Evolutionary conservation across 192 early-diverging fungal genomes (phyloP).

Genomic region (Dissophora globulifera): DNA sequence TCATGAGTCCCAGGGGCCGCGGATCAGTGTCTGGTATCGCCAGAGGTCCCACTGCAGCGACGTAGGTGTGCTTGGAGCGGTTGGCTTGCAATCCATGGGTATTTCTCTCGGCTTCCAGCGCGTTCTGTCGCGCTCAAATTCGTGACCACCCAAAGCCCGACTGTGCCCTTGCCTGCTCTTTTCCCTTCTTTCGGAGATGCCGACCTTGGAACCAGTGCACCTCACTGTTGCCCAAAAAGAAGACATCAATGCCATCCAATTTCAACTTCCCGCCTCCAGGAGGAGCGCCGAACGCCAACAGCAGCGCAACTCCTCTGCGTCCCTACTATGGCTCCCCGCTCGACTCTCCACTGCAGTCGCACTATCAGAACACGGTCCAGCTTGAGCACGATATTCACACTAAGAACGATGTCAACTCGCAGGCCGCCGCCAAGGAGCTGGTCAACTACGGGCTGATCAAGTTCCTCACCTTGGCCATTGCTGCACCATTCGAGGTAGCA

Average conservation of each 20-base stretch:
- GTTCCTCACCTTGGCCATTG: constrained; percentile 66
- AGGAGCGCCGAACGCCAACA: constrained; percentile 35
- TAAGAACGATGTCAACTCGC: constrained; percentile 36
- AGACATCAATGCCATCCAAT: constrained; percentile 23
- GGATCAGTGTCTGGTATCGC: too few relatives aligned
- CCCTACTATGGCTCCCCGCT: constrained; percentile 26
- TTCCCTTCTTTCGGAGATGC: too few relatives aligned
- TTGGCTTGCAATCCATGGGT: too few relatives aligned
- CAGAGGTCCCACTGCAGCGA: too few relatives aligned
- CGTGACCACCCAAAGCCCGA: too few relatives aligned
- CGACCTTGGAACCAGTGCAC: too few relatives aligned
- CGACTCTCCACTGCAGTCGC: constrained; percentile 33
- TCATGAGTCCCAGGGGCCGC: too few relatives aligned
- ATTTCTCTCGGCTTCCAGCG: too few relatives aligned
- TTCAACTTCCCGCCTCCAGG: constrained; percentile 44
- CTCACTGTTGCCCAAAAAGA: too few relatives aligned
- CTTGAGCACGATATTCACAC: constrained; percentile 18
- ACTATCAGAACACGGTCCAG: constrained; percentile 14
- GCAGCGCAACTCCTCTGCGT: constrained; percentile 12
- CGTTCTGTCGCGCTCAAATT: too few relatives aligned
- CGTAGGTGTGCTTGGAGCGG: too few relatives aligned
- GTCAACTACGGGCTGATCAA: constrained; percentile 71
- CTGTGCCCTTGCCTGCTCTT: too few relatives aligned
- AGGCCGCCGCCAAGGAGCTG: constrained; percentile 64
- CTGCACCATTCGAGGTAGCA: constrained; percentile 71